Conservation (phyloP, 805 yeast species). For the Candida suzukii region DNA sequence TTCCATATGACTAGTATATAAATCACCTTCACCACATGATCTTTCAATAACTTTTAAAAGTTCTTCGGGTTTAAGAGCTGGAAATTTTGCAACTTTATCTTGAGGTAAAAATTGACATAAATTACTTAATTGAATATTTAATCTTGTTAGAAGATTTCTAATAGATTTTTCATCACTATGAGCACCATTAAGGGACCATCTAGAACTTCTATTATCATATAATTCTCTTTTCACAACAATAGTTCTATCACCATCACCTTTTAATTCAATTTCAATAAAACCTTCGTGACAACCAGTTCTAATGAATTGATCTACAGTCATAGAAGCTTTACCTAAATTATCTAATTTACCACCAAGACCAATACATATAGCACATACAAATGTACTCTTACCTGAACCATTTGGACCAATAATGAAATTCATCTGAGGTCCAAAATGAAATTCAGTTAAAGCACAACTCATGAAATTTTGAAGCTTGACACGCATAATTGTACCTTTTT, state of each 20-base stretch:
- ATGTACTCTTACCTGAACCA: slow-evolving; percentile 92
- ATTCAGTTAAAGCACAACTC: slow-evolving; percentile 63
- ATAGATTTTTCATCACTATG: slow-evolving; percentile 37
- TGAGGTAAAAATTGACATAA: slow-evolving; percentile 93
- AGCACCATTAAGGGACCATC: slow-evolving; percentile 43
- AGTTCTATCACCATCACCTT: slow-evolving; percentile 27
- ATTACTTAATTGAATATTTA: slow-evolving; percentile 83
- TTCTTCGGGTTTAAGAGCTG: slow-evolving; percentile 69
- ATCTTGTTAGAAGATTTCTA: slow-evolving; percentile 33
- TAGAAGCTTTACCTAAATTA: slow-evolving; percentile 59
- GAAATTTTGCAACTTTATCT: slow-evolving; percentile 90
- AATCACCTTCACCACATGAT: slow-evolving; percentile 59
- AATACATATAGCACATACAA: slow-evolving; percentile 86
- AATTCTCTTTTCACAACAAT: slow-evolving; percentile 39
- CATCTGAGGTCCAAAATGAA: slow-evolving; percentile 70
- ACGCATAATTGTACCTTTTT: slow-evolving; percentile 40
- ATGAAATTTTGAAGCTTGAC: slow-evolving; percentile 57
- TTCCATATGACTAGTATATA: slow-evolving; percentile 49
- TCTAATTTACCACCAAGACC: slow-evolving; percentile 80
- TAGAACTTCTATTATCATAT: slow-evolving; percentile 35
- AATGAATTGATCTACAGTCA: slow-evolving; percentile 59
- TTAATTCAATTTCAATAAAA: slow-evolving; percentile 43
- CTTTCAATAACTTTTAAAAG: slow-evolving; percentile 72
- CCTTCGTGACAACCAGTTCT: slow-evolving; percentile 52
- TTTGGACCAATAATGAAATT: slow-evolving; percentile 95